Evolutionary conservation across 2,329 filamentous ascomycete species (phyloP).

Genomic region (Epichloe bromicola): DNA sequence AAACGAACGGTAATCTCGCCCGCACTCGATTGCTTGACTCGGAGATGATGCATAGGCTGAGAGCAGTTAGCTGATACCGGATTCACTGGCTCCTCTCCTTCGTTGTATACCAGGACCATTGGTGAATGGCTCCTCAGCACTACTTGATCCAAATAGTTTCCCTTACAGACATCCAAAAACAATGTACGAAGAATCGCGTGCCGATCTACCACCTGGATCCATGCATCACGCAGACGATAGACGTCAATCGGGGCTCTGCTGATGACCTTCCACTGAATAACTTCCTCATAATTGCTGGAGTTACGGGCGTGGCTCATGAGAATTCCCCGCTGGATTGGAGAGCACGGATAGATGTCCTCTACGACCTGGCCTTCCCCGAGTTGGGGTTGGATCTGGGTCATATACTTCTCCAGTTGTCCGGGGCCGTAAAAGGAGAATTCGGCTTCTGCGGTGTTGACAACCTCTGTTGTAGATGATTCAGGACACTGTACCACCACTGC

Average conservation of each 20-base stretch:
- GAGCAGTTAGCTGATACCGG: background rate
- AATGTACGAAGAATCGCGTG: slow-evolving; percentile 4
- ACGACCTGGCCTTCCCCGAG: background rate
- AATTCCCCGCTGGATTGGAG: slow-evolving; percentile 23
- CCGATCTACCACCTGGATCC: slow-evolving; percentile 5
- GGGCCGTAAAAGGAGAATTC: background rate
- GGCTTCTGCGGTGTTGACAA: background rate
- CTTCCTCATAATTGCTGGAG: slow-evolving; percentile 4
- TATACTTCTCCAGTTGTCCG: background rate
- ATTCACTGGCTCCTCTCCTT: background rate
- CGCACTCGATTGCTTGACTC: background rate
- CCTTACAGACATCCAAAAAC: background rate
- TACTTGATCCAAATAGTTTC: background rate
- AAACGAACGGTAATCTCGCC: slow-evolving; percentile 13
- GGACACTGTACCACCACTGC: background rate
- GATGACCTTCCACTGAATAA: background rate
- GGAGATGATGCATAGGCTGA: background rate
- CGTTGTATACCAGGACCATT: background rate
- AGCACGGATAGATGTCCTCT: slow-evolving; percentile 25
- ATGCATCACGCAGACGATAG: slow-evolving; percentile 5
- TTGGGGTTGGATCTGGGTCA: background rate
- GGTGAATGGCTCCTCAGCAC: background rate
- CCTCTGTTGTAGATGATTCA: background rate
- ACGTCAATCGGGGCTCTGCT: background rate
- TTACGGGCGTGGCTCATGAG: slow-evolving; percentile 18